These are phyloP conservation scores for Triticum turgidum DNA, from an alignment of 176 grass and related monocot genomes.

Conservation along the genomic window DNA sequence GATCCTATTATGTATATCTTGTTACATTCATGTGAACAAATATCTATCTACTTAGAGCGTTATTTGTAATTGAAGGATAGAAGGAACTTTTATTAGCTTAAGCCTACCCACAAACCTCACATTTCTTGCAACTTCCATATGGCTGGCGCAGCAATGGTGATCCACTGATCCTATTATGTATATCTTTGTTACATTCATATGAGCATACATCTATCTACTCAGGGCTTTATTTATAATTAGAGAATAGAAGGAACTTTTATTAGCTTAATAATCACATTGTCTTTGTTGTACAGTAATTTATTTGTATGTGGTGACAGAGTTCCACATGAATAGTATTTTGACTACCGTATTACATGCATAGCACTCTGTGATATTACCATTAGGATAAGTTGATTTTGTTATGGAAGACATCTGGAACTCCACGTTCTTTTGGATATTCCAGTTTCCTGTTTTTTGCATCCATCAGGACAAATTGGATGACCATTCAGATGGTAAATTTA, in stretches of 20 bases:
- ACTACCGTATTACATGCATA: not conserved
- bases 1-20: constrained; percentile 5
- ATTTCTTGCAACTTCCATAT: not conserved
- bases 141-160: not conserved
- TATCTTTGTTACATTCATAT: not conserved
- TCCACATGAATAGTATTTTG: not conserved
- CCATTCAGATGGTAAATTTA: not conserved
- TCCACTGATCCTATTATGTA: not conserved
- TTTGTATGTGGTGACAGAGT: not conserved
- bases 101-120: not conserved
- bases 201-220: not conserved
- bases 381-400: not conserved
- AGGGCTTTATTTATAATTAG: not conserved
- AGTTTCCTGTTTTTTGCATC: not conserved
- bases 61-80: not conserved
- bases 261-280: not conserved
- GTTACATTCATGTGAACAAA: not conserved
- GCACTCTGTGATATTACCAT: not conserved
- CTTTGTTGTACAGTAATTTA: not conserved
- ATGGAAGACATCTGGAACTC: not conserved
- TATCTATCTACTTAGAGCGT: not conserved
- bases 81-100: not conserved
- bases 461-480: constrained; percentile 1
- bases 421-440: not conserved
- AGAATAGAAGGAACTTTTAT: not conserved